These are phyloP conservation scores for Backusella sp. DNA, from an alignment of 192 early-diverging fungal genomes.

Conservation along the genomic window DNA sequence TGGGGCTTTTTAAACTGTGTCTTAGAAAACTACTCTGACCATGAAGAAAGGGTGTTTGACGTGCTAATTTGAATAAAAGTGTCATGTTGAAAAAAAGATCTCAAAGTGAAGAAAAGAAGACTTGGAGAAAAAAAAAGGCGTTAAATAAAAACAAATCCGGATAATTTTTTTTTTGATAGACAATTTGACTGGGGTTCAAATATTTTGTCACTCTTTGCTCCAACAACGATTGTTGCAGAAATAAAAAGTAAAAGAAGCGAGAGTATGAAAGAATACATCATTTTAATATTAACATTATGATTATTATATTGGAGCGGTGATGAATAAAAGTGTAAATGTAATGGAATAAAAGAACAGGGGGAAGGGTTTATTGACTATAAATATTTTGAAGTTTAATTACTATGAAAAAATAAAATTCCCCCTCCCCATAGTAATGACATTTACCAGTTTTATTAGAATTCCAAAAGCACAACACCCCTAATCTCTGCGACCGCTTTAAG, in stretches of 20 bases:
- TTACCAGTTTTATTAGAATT: neutral
- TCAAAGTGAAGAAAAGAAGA: neutral
- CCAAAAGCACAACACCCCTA: constrained; percentile 11
- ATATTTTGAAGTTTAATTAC: too few relatives aligned
- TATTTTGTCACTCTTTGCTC: neutral
- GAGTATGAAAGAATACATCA: too few relatives aligned
- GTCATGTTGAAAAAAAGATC: neutral
- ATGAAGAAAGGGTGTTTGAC: neutral
- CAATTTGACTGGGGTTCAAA: constrained; percentile 5
- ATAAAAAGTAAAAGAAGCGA: too few relatives aligned
- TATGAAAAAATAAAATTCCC: too few relatives aligned
- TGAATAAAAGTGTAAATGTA: too few relatives aligned
- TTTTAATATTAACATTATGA: too few relatives aligned
- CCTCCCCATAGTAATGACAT: too few relatives aligned
- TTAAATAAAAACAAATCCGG: neutral
- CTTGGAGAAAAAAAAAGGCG: neutral
- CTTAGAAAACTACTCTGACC: neutral
- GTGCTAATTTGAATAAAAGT: neutral
- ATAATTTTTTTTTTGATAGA: neutral
- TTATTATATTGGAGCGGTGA: too few relatives aligned
- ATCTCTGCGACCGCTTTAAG: constrained; percentile 13
- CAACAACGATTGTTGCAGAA: neutral
- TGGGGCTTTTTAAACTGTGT: neutral
- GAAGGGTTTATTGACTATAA: too few relatives aligned
- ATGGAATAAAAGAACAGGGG: too few relatives aligned